Evolutionary conservation across 2,329 filamentous ascomycete species (phyloP).

Genomic region (Epichloe glyceriae): DNA sequence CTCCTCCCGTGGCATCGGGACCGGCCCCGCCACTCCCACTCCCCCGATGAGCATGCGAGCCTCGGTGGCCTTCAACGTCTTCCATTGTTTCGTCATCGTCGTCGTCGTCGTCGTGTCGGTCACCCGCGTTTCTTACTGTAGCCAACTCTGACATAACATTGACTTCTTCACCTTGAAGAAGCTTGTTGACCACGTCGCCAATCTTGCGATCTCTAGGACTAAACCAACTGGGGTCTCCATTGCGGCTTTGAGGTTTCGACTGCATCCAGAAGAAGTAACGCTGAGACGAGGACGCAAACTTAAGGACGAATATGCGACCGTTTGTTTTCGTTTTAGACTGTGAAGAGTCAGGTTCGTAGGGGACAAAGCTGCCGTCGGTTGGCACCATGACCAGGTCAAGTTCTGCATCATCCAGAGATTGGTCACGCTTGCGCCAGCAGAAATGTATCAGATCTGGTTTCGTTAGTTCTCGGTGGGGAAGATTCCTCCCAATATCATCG

Average conservation of each 20-base stretch:
- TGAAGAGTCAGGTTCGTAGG: slow-evolving; percentile 53
- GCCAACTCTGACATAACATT: slow-evolving; percentile 64
- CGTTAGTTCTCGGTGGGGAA: not conserved
- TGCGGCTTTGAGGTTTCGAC: slow-evolving; percentile 65
- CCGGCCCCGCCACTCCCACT: slow-evolving; percentile 70
- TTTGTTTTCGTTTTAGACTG: slow-evolving; percentile 55
- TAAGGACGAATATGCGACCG: slow-evolving; percentile 84
- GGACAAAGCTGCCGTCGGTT: slow-evolving; percentile 72
- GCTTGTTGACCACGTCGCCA: slow-evolving; percentile 69
- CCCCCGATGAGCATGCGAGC: slow-evolving; percentile 41
- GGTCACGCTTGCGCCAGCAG: slow-evolving; percentile 80
- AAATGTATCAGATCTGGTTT: slow-evolving; percentile 81
- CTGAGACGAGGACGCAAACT: slow-evolving; percentile 85
- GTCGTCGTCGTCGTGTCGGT: slow-evolving; percentile 44
- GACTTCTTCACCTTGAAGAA: slow-evolving; percentile 82
- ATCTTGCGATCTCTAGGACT: slow-evolving; percentile 78
- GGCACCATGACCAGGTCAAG: slow-evolving; percentile 92
- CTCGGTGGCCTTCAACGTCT: slow-evolving; percentile 56
- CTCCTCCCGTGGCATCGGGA: slow-evolving; percentile 75
- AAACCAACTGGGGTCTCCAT: slow-evolving; percentile 61
- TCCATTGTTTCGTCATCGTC: slow-evolving; percentile 35
- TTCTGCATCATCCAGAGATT: slow-evolving; percentile 58
- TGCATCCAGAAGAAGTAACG: slow-evolving; percentile 95
- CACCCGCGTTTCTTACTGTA: slow-evolving; percentile 40
- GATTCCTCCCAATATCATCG: no score